Evolutionary conservation across 441 rosid genomes (phyloP).

Genomic region (Syzygium syzygioides): DNA sequence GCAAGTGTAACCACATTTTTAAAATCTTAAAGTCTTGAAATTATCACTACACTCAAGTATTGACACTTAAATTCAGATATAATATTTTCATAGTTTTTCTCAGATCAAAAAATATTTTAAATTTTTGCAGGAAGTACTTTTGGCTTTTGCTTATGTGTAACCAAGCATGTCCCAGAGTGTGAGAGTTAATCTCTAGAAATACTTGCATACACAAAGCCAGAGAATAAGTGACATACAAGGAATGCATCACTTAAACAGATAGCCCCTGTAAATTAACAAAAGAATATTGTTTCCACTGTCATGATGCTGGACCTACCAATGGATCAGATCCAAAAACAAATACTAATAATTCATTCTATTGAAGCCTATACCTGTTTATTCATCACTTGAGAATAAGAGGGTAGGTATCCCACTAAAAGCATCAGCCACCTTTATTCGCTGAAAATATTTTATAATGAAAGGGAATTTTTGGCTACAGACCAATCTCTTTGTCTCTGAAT

Average conservation of each 20-base stretch:
- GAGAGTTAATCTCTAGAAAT: background rate
- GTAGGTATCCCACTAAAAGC: background rate
- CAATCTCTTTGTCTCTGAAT: background rate
- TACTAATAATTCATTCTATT: background rate
- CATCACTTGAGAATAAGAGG: background rate
- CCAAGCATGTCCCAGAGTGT: background rate
- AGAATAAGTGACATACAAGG: background rate
- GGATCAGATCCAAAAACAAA: background rate
- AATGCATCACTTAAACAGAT: background rate
- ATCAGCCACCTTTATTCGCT: background rate
- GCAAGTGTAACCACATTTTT: too few relatives aligned
- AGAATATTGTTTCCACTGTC: background rate
- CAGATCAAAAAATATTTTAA: background rate
- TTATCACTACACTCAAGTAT: background rate
- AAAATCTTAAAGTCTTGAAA: background rate
- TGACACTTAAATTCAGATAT: background rate
- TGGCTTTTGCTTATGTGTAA: background rate
- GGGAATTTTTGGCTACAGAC: background rate
- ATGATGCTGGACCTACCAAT: background rate
- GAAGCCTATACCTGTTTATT: background rate
- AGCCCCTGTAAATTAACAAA: background rate
- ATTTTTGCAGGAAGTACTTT: too few relatives aligned
- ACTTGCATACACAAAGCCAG: background rate
- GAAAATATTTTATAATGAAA: background rate
- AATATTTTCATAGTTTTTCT: background rate